Base-by-base conservation (phyloP, 306 rosid species). In the Medicago ruthenica region DNA sequence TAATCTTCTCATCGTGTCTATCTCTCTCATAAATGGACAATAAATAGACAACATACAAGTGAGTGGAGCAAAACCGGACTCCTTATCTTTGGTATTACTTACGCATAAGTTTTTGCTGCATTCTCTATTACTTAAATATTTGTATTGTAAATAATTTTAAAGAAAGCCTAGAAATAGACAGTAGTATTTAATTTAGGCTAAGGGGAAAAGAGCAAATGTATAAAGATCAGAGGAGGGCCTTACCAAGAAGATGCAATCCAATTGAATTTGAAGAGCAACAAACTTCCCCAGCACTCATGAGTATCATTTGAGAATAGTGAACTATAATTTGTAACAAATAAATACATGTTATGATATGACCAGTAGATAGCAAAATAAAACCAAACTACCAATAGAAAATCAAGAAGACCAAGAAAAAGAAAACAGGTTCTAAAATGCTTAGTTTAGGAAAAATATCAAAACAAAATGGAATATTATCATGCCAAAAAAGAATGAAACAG, bases 191-290 rank as follows among this genome's bases (percentile, higher is more conserved):
- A 13, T 12, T 59, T 59, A 59, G 17, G 24, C 17, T 6, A 24
- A 54, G 1, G 12, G 0, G 14, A 58, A 5, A 59, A 22, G 14
- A 22, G 4, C 5, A 69, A 48, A 16, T 16, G 1, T 50, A 70
- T 31, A 51, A 14, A 31, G 24, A 63, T 40, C 14, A 71, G 31
- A 79, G 9, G 34, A 15, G 55, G 20, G 11, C 4, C 76, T 80
- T 80, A 80, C 79, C 79, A 45, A 42, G 51, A 73, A 42, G n/a
- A 75, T 31, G 53, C 12, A 44, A 40, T 40, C 71, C 63, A 66
- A 9, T 27, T 55, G 44, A 54, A 17, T 8, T 57, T 59, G 53
- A 22, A 22, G 21, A 60, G 41, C n/a, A 48, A 48, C 21, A 59
- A 74, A 31, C 54, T 55, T 40, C 8, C 67, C 60, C 42, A 53